These are phyloP conservation scores for Acanthamoeba healyi DNA, from an alignment of 208 protist species.

Conservation along the genomic window DNA sequence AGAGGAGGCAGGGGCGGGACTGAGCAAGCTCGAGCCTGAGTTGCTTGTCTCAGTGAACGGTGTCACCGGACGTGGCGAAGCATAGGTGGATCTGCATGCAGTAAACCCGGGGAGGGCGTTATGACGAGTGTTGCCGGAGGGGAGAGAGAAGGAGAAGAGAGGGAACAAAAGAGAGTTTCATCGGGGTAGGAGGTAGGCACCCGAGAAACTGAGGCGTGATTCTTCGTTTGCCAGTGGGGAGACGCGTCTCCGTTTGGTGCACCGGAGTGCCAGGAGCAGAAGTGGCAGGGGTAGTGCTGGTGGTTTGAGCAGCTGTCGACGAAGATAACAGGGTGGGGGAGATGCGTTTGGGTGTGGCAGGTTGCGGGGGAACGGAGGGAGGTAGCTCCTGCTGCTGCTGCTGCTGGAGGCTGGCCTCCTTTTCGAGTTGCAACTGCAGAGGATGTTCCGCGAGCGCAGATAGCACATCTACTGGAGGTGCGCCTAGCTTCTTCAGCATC, in stretches of 20 bases:
- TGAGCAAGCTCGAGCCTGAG: background rate
- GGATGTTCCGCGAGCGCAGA: conserved; percentile 14
- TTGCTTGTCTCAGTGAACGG: conserved; percentile 25
- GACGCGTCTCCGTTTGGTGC: conserved; percentile 33
- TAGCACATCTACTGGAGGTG: background rate
- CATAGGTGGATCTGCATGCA: background rate
- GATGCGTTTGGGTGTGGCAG: background rate
- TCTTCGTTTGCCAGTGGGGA: conserved; percentile 28
- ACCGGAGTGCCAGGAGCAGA: background rate
- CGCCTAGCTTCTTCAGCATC: conserved; percentile 55
- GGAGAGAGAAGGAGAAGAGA: background rate
- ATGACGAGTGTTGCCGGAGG: background rate
- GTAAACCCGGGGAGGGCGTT: background rate
- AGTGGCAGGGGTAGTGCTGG: background rate
- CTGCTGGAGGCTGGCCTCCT: background rate
- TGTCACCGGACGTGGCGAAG: background rate
- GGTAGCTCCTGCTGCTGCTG: background rate
- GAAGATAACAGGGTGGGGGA: background rate
- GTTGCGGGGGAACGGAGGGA: background rate
- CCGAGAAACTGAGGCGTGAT: conserved; percentile 67
- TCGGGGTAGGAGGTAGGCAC: background rate
- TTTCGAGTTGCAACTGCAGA: conserved; percentile 26
- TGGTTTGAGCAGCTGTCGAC: background rate
- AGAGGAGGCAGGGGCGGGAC: background rate
- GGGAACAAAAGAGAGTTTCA: background rate